Conservation (phyloP, 495 filamentous ascomycete species). For the Aspergillus sparsus region DNA sequence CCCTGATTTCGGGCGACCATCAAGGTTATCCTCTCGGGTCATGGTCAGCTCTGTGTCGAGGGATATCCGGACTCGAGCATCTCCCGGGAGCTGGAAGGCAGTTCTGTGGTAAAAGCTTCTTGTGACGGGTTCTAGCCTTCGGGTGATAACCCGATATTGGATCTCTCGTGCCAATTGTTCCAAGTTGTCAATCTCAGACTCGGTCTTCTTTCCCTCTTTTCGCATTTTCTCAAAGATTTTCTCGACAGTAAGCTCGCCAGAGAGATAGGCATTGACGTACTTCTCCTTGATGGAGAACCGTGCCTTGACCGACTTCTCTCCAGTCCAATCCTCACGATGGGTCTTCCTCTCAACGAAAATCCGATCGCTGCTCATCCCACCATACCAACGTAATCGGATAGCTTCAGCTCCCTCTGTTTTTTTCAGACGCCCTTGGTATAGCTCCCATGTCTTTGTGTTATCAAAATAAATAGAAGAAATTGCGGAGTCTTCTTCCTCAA, state of each 20-base stretch:
- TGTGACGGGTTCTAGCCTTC: constrained; percentile 79
- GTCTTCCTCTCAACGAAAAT: constrained; percentile 98
- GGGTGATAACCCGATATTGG: constrained; percentile 86
- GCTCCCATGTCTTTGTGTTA: constrained; percentile 87
- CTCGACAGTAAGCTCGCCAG: constrained; percentile 76
- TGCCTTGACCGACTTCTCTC: constrained; percentile 97
- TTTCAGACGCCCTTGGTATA: constrained; percentile 91
- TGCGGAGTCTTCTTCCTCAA: constrained; percentile 82
- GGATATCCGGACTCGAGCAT: constrained; percentile 94
- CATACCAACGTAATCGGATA: constrained; percentile 96
- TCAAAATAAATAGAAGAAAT: constrained; percentile 99
- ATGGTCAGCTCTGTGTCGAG: constrained; percentile 95
- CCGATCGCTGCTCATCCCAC: constrained; percentile 88
- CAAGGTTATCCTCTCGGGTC: constrained; percentile 91
- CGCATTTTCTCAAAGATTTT: constrained; percentile 91
- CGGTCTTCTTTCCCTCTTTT: constrained; percentile 88
- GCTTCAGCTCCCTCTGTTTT: constrained; percentile 98
- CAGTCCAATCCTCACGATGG: constrained; percentile 98
- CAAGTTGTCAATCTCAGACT: constrained; percentile 84
- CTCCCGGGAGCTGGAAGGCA: constrained; percentile 94
- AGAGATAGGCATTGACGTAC: constrained; percentile 86
- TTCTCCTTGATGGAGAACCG: constrained; percentile 96
- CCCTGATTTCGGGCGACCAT: constrained; percentile 72
- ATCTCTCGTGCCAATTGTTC: constrained; percentile 89
- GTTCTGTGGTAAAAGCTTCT: constrained; percentile 97